Evolutionary conservation across 2,329 filamentous ascomycete genomes (phyloP).

Genomic region (Leptodontidium sp.): DNA sequence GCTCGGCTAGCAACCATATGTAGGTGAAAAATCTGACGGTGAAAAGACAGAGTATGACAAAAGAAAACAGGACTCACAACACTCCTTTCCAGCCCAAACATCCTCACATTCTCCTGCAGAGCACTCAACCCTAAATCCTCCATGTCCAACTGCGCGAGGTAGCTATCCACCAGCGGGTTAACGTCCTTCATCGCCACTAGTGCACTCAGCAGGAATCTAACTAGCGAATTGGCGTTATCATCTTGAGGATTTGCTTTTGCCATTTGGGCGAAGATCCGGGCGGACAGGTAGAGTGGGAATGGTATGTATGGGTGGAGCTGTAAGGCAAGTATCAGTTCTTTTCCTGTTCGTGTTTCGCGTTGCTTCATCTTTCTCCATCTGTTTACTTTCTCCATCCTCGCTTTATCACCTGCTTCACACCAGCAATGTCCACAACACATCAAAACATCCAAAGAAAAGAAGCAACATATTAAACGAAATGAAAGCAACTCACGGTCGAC

Average conservation of each 20-base stretch:
- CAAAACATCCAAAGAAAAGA: not conserved
- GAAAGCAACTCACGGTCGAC: conserved; percentile 7
- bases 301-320: conserved; percentile 26
- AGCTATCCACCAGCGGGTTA: conserved; percentile 17
- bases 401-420: not conserved
- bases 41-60: not conserved
- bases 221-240: conserved; percentile 8
- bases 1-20: too few relatives aligned
- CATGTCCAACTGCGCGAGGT: conserved; percentile 23
- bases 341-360: not conserved
- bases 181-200: conserved; percentile 21
- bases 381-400: not conserved
- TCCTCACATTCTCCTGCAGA: conserved; percentile 18
- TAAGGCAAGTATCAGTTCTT: not conserved
- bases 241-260: conserved; percentile 11
- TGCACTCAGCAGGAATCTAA: conserved; percentile 21
- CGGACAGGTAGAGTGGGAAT: conserved; percentile 20
- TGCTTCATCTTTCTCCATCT: not conserved
- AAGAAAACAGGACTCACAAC: not conserved
- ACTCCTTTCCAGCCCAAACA: not conserved
- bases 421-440: not conserved
- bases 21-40: too few relatives aligned
- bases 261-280: conserved; percentile 21
- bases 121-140: conserved; percentile 17
- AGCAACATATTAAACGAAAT: not conserved